Percentiles rank a stretch among this genome's conserved stretches.
phyloP scores from a whole-genome alignment of 2,329 filamentous ascomycete species.

The Endocalyx cinctus region DNA sequence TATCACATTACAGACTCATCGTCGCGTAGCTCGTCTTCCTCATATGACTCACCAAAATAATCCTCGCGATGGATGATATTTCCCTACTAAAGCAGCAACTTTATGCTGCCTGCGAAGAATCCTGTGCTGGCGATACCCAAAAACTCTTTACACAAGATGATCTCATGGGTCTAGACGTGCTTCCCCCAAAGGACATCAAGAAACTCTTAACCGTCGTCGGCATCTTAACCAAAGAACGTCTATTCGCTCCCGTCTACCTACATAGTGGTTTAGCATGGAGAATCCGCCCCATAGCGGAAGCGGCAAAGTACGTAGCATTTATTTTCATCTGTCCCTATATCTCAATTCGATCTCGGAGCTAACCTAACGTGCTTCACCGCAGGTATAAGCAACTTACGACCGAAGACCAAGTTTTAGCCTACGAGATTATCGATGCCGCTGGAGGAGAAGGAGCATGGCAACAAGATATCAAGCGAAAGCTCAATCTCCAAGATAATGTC shows the following conservation, averaged over 20 bases:
- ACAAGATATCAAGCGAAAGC: constrained; percentile 72
- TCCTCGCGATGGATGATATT: constrained; percentile 23
- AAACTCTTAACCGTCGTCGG: constrained; percentile 53
- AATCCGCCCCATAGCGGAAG: constrained; percentile 55
- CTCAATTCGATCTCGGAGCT: not conserved
- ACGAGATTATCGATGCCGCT: constrained; percentile 81
- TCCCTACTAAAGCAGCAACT: constrained; percentile 49
- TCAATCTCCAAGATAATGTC: constrained; percentile 78
- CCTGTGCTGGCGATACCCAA: constrained; percentile 34
- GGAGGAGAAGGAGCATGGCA: constrained; percentile 87
- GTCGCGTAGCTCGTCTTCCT: constrained; percentile 2
- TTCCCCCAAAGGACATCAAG: constrained; percentile 51
- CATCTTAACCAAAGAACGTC: constrained; percentile 54
- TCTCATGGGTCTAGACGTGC: constrained; percentile 51
- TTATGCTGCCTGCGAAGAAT: constrained; percentile 51
- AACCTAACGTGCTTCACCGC: constrained; percentile 2
- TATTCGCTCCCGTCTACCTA: constrained; percentile 47
- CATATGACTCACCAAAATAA: constrained; percentile 3
- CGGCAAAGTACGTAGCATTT: constrained; percentile 48
- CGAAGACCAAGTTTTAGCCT: constrained; percentile 79
- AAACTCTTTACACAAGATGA: constrained; percentile 55
- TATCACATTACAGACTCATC: too few relatives aligned
- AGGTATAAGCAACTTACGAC: constrained; percentile 57
- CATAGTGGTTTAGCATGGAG: constrained; percentile 49
- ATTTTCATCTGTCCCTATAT: constrained; percentile 1